Evolutionary conservation across 345 rosid species (phyloP).

Genomic region (Mallotus nudiflorus): DNA sequence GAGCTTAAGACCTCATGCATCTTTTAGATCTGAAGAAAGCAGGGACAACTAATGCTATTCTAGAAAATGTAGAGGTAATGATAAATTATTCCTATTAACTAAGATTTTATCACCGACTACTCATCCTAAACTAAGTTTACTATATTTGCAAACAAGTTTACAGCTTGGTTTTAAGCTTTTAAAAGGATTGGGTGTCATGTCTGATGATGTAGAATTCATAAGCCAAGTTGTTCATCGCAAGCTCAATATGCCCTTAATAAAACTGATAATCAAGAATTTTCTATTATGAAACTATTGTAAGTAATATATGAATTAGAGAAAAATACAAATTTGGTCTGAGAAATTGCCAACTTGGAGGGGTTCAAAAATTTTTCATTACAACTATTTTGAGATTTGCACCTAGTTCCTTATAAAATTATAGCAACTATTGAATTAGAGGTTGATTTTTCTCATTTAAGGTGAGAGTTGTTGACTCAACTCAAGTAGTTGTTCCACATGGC

Average conservation of each 20-base stretch:
- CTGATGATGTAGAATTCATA: constrained; percentile 84
- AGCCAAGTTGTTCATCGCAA: constrained; percentile 63
- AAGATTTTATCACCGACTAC: neutral
- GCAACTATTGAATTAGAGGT: neutral
- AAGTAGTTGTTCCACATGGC: constrained; percentile 17
- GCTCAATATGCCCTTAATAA: constrained; percentile 56
- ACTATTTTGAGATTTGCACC: too few species aligned
- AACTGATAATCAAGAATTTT: constrained; percentile 37
- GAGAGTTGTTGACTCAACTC: constrained; percentile 31
- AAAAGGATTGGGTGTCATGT: constrained; percentile 93
- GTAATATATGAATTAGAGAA: constrained; percentile 22
- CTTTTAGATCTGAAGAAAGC: constrained; percentile 89
- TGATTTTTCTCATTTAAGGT: constrained; percentile 30
- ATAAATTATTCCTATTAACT: neutral
- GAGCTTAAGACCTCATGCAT: constrained; percentile 84
- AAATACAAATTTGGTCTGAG: neutral
- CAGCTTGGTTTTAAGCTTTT: constrained; percentile 91
- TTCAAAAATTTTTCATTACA: neutral
- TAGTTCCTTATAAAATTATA: too few species aligned
- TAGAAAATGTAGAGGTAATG: constrained; percentile 84
- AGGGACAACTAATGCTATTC: constrained; percentile 89
- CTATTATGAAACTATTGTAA: constrained; percentile 57
- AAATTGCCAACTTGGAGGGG: neutral
- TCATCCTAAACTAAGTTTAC: neutral
- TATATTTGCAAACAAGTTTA: constrained; percentile 70